Percentiles rank a stretch among this genome's conserved stretches.
Evolutionary conservation across 1,284 basidiomycete species (phyloP).

Genomic region (Crucibulum parvulum): DNA sequence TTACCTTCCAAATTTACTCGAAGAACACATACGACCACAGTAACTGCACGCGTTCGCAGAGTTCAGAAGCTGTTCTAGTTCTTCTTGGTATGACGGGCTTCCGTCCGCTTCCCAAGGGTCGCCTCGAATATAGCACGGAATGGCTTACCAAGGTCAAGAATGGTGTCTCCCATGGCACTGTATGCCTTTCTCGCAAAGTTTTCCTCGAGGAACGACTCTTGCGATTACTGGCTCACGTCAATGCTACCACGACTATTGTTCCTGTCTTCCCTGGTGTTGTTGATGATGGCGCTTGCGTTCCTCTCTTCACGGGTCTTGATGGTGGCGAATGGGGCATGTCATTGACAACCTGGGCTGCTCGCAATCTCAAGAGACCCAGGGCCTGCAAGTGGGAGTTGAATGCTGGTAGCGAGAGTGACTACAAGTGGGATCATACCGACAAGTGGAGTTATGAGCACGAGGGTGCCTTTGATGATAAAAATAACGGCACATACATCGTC

Average conservation of each 20-base stretch:
- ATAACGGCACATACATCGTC: conserved; percentile 2
- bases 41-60: not conserved
- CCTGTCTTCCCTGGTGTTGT: conserved; percentile 4
- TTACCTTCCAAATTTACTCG: conserved; percentile 4
- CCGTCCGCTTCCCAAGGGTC: not conserved
- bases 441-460: conserved; percentile 3
- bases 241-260: conserved; percentile 4
- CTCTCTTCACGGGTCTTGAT: conserved; percentile 1
- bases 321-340: conserved; percentile 4
- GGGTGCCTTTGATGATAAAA: not conserved
- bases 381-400: conserved; percentile 1
- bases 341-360: conserved; percentile 6
- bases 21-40: not conserved
- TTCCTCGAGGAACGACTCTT: conserved; percentile 4
- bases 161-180: not conserved
- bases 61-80: not conserved
- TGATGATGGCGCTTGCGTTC: not conserved
- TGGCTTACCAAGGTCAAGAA: conserved; percentile 1
- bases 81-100: conserved; percentile 4
- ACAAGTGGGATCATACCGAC: conserved; percentile 3
- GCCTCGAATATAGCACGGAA: conserved; percentile 1
- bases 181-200: conserved; percentile 2
- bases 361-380: not conserved
- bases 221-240: not conserved
- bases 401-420: not conserved